Evolutionary conservation across 768 basidiomycete genomes (phyloP), one percentile per base, ranked within the genome.

Genomic region (Lactarius psammicola): DNA sequence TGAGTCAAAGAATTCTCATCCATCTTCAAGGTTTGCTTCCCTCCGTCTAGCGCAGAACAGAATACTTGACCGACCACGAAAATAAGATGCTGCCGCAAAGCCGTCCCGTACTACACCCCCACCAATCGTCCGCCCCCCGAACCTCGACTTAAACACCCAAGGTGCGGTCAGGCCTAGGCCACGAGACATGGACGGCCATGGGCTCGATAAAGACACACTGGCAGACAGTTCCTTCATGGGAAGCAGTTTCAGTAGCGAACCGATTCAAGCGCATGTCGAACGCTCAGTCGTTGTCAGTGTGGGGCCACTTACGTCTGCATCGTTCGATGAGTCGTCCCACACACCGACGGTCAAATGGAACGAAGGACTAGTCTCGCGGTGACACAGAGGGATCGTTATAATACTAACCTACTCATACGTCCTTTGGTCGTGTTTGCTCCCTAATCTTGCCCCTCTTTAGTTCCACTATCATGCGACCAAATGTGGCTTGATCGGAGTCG

Each of bases 1-100:
- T 73, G 75, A 73, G 72, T 67, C 76, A 77, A 61, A 71, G 73
- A 17, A 72, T 77, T 63, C 72, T 77, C 60, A 75, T 76, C 51
- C 73, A 76, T 46, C 72, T 77, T 31, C 74, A 71, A 36, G 70
- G 76, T 75, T 67, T 64, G 72, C 54, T 20, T 34, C 28, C 56
- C 9, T 53, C 36, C 13, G 34, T 17, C 33, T 18, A 33, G 23
- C 28, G n/a, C 20, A 18, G n/a, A 40, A n/a, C 40, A 30, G 11
- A 31, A 28, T 15, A 33, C 20, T 20, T 13, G 23, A 49, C 60
- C 17, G 23, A 49, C 60, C 17, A 23, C 34, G 53, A 4, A 53
- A 23, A 38, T 18, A 67, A 72, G 73, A 71, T 33, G 70, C 70
- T 15, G 67, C 70, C 17, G 69, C 63, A 8, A 70, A 66, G n/a